These are phyloP conservation scores for Hebeloma cylindrosporum DNA, from an alignment of 768 basidiomycete species.

Conservation along the genomic window DNA sequence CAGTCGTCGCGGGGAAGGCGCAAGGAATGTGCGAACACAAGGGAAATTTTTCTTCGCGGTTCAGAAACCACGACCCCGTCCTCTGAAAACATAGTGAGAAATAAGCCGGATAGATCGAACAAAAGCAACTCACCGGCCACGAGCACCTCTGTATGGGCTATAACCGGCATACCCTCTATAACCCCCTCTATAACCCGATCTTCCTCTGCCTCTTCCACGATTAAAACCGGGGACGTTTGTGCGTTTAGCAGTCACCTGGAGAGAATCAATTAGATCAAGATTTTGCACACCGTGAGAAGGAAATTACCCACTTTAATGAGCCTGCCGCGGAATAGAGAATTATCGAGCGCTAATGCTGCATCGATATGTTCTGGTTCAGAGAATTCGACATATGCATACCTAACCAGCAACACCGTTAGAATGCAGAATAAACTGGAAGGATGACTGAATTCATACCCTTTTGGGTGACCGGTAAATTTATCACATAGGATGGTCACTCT, in stretches of 20 bases:
- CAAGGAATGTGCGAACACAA: neutral
- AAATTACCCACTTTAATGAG: conserved; percentile 71
- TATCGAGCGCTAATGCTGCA: conserved; percentile 90
- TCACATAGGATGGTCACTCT: conserved; percentile 98
- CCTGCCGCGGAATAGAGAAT: conserved; percentile 92
- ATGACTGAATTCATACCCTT: conserved; percentile 61
- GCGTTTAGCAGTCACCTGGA: conserved; percentile 89
- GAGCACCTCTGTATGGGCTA: conserved; percentile 61
- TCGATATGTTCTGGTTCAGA: conserved; percentile 90
- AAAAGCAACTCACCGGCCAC: conserved; percentile 63
- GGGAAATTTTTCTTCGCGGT: neutral
- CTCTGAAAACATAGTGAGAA: conserved; percentile 23
- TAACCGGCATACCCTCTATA: conserved; percentile 49
- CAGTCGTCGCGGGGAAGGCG: no score
- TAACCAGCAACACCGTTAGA: conserved; percentile 29
- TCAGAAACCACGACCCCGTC: conserved; percentile 72
- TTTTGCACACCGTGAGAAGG: neutral
- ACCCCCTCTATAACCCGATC: conserved; percentile 50
- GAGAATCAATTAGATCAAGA: conserved; percentile 1
- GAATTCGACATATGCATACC: conserved; percentile 99
- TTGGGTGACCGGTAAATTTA: conserved; percentile 99
- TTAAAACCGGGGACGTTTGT: conserved; percentile 95
- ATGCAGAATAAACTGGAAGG: conserved; percentile 4
- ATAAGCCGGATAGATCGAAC: neutral
- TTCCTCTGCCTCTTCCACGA: conserved; percentile 74